Base-by-base conservation (phyloP, 108 stramenopile species). In the Tribonema minus region DNA sequence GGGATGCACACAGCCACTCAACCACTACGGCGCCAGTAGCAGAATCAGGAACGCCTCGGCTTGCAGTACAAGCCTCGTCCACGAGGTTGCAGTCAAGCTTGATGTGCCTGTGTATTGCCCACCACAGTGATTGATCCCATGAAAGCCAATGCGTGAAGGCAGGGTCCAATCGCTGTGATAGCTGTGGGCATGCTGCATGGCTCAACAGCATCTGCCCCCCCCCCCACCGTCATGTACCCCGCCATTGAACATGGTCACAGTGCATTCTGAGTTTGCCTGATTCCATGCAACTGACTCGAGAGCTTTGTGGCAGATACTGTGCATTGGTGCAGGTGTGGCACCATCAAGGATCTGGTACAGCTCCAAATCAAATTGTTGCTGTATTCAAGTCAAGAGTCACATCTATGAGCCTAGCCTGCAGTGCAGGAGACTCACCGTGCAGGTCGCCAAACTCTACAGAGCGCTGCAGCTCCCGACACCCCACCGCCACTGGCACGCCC, bases 391-490 rank as follows among this genome's bases (percentile, higher is more conserved):
- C 29, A 27, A 61, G 1, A 12, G 29, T 30, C 9, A 12, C 9
- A 41, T 9, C 40, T 12, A 9, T 41, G 40, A 25, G 40, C 6
- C 1, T 0, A 4, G n/a, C 3, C 6, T 5, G 20, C 4, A 61
- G n/a, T n/a, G 27, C 26, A 28, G 6, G 40, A 25, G 32, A 23
- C 71, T 72, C 71, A 72, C 71, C 71, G 62, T 72, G 71, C 35
- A 61, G 71, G 30, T 72, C 71, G 27, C 61, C 71, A 39, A 72
- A 72, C n/a, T 61, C 61, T 3, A 62, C 34, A 4, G 71, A 72
- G n/a, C 71, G 61, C 27, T 72, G 37, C 61, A 72, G 61, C 37
- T 72, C 71, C 31, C 71, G 71, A 37, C 71, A 72, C 37, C 71
- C 71, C 37, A 72, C 71, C 5, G 71, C 58, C 37, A 39, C 12